Conservation (phyloP, 192 early-diverging fungal genomes). For the Backusella sp. region DNA sequence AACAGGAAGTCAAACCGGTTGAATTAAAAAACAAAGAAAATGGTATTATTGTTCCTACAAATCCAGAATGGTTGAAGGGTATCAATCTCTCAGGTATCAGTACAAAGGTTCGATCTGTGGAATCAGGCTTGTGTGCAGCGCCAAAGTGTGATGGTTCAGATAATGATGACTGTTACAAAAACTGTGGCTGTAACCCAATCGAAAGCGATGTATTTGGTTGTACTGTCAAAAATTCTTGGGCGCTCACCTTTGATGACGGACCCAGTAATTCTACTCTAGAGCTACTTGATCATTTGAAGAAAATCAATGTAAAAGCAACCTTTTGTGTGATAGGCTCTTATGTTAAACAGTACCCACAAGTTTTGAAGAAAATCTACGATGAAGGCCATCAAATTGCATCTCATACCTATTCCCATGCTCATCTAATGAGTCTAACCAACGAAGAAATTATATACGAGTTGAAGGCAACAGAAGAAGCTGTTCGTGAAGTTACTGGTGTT, state of each 20-base stretch:
- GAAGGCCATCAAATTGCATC: slow-evolving; percentile 64
- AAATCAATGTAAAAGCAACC: slow-evolving; percentile 58
- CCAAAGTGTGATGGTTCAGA: slow-evolving; percentile 34
- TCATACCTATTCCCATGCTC: slow-evolving; percentile 53
- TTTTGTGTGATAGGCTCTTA: slow-evolving; percentile 67
- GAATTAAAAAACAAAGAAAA: slow-evolving; percentile 2
- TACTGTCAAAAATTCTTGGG: slow-evolving; percentile 20
- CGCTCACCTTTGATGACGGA: slow-evolving; percentile 58
- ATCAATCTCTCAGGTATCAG: neutral
- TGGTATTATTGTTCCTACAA: neutral
- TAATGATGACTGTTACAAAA: slow-evolving; percentile 35
- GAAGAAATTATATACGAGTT: slow-evolving; percentile 43
- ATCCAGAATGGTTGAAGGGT: slow-evolving; percentile 7
- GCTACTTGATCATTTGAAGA: slow-evolving; percentile 54
- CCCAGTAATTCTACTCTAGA: slow-evolving; percentile 49
- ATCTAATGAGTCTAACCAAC: slow-evolving; percentile 45
- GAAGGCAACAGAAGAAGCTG: slow-evolving; percentile 45
- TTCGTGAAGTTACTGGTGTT: slow-evolving; percentile 51
- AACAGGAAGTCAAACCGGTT: neutral
- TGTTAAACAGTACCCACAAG: slow-evolving; percentile 44
- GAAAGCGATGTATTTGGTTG: slow-evolving; percentile 32
- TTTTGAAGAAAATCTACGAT: slow-evolving; percentile 45
- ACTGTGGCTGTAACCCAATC: slow-evolving; percentile 29
- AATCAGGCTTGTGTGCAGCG: slow-evolving; percentile 24
- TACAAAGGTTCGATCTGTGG: slow-evolving; percentile 19